These are phyloP conservation scores for Chaetomidium leptoderma DNA, from an alignment of 495 filamentous ascomycete species.

Conservation along the genomic window DNA sequence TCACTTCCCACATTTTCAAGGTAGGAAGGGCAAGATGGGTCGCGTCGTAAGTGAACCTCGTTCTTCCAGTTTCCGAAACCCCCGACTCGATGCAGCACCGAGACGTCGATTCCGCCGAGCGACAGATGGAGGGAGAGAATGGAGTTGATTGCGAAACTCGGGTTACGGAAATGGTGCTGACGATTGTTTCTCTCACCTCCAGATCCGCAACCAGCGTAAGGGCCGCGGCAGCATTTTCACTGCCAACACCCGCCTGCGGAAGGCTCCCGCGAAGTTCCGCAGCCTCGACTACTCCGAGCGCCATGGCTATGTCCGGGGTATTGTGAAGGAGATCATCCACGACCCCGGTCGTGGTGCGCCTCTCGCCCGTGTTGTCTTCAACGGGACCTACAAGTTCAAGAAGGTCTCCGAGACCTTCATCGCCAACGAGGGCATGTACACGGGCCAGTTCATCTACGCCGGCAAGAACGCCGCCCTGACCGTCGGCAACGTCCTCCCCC, in stretches of 20 bases:
- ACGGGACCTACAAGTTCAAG: conserved; percentile 84
- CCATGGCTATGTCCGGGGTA: conserved; percentile 93
- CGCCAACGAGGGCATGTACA: conserved; percentile 99
- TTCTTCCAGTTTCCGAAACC: conserved; percentile 13
- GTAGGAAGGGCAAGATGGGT: conserved; percentile 47
- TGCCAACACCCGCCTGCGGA: conserved; percentile 82
- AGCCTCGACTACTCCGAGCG: conserved; percentile 91
- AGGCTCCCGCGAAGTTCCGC: conserved; percentile 80
- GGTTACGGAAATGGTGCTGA: conserved; percentile 24
- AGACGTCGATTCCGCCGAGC: conserved; percentile 17
- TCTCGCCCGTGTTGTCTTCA: conserved; percentile 93
- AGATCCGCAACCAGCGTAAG: conserved; percentile 97
- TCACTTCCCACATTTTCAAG: conserved; percentile 32
- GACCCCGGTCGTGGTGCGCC: conserved; percentile 97
- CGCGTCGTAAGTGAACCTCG: conserved; percentile 45
- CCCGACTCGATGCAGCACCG: conserved; percentile 21
- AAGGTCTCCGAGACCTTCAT: conserved; percentile 95
- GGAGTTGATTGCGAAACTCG: neutral
- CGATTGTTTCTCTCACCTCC: conserved; percentile 26
- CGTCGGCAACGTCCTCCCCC: conserved; percentile 94
- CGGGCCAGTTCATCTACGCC: conserved; percentile 99
- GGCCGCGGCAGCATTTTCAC: conserved; percentile 97
- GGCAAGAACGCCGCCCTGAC: conserved; percentile 95
- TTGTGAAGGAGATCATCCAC: conserved; percentile 99
- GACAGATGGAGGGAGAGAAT: conserved; percentile 16